A percentile compares a stretch with the other conserved stretches of the same genome.
Evolutionary conservation across 768 basidiomycete genomes (phyloP).

Genomic region (Boletus rex-veris): DNA sequence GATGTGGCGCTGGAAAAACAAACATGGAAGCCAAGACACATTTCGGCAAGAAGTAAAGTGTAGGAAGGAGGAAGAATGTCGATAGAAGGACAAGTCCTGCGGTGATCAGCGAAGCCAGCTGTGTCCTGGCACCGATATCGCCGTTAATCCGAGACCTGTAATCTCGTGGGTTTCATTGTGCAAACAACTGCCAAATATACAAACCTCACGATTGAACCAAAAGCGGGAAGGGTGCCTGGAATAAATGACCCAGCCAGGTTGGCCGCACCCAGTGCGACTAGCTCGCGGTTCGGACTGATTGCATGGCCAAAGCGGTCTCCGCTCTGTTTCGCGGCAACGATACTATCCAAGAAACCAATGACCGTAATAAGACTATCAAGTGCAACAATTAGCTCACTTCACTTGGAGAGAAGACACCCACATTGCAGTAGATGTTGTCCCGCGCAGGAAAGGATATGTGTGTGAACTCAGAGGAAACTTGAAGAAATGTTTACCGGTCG

Average conservation of each 20-base stretch:
- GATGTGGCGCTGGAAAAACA: conserved; percentile 26
- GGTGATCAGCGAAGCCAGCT: conserved; percentile 83
- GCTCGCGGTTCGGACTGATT: conserved; percentile 90
- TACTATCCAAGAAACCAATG: conserved; percentile 90
- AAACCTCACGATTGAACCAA: conserved; percentile 88
- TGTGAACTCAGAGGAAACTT: conserved; percentile 64
- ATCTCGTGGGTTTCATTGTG: not conserved
- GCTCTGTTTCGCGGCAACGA: conserved; percentile 94
- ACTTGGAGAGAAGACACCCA: conserved; percentile 26
- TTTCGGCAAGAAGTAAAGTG: conserved; percentile 84
- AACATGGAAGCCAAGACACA: conserved; percentile 87
- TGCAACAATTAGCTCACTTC: not conserved
- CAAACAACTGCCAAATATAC: conserved; percentile 12
- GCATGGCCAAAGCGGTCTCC: conserved; percentile 80
- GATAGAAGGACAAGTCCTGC: conserved; percentile 72
- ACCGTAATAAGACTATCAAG: conserved; percentile 64
- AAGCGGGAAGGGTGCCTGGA: conserved; percentile 88
- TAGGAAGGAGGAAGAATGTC: conserved; percentile 87
- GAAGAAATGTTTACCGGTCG: conserved; percentile 59
- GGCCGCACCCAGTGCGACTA: conserved; percentile 83
- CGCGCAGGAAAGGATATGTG: conserved; percentile 61
- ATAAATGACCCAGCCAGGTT: conserved; percentile 79
- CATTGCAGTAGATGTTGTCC: conserved; percentile 86
- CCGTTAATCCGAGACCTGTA: conserved; percentile 80
- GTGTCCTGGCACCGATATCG: conserved; percentile 83